Conservation (phyloP, 257 asterid genomes). For the Catharanthus roseus region DNA sequence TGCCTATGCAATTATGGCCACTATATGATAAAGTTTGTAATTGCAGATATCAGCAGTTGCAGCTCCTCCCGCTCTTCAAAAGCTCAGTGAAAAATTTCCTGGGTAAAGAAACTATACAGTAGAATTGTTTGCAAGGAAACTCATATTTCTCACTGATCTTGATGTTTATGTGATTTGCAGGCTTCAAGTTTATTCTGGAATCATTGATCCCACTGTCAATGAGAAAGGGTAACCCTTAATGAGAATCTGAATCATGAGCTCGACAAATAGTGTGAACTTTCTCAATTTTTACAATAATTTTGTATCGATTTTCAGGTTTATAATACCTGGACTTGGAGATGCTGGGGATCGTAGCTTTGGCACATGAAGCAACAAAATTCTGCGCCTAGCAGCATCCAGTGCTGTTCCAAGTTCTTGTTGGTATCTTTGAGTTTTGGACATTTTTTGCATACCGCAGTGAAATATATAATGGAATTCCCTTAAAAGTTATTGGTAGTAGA, state of each 20-base stretch:
- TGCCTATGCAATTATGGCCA: background rate
- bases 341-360: constrained; percentile 96
- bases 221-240: constrained; percentile 64
- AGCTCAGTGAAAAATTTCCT: constrained; percentile 73
- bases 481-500: background rate
- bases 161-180: constrained; percentile 36
- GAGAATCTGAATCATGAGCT: background rate
- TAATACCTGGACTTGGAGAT: constrained; percentile 92
- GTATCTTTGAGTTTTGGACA: background rate
- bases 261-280: background rate
- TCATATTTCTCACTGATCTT: background rate
- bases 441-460: background rate
- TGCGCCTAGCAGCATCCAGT: background rate
- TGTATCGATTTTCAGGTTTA: constrained; percentile 55
- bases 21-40: constrained; percentile 2
- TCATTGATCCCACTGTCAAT: constrained; percentile 69
- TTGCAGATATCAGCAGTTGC: constrained; percentile 79
- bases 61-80: constrained; percentile 88
- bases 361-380: constrained; percentile 36
- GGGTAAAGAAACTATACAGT: constrained; percentile 43
- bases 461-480: background rate
- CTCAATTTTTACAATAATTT: constrained; percentile 1
- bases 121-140: background rate
- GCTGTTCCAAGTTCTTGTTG: background rate
- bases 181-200: constrained; percentile 89